Percentiles rank a stretch among this genome's conserved stretches.
phyloP scores from a whole-genome alignment of 805 yeast species.

The Kurtzmaniella cleridarum region DNA sequence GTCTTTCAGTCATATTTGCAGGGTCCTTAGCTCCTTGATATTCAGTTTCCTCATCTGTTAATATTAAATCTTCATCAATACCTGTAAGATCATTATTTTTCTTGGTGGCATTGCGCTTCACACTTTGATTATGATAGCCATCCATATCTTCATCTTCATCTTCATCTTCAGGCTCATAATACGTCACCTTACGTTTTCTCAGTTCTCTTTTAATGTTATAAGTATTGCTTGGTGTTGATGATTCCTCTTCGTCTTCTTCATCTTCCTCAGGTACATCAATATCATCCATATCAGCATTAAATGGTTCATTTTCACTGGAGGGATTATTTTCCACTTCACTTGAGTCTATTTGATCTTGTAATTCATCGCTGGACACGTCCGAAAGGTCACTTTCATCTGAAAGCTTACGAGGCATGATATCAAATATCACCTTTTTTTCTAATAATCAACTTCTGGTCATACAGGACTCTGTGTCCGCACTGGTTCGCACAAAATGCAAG shows the following conservation, averaged over 20 bases:
- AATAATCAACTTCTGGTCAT: not conserved
- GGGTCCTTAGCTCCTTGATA: constrained; percentile 37
- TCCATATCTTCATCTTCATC: constrained; percentile 22
- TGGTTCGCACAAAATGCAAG: too few species aligned
- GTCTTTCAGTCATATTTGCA: constrained; percentile 52
- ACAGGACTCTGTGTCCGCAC: not conserved
- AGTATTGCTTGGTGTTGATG: not conserved
- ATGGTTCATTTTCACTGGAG: constrained; percentile 21
- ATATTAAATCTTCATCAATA: constrained; percentile 28
- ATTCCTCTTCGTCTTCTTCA: constrained; percentile 15
- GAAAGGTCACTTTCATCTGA: not conserved
- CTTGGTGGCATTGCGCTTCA: constrained; percentile 16
- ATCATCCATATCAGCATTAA: constrained; percentile 17
- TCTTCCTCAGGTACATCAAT: constrained; percentile 35
- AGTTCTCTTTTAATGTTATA: constrained; percentile 15
- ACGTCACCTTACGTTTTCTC: constrained; percentile 32
- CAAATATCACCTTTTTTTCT: not conserved
- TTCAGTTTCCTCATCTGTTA: constrained; percentile 40
- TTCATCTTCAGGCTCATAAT: constrained; percentile 32
- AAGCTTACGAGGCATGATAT: not conserved
- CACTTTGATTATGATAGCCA: constrained; percentile 5
- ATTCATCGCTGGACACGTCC: not conserved
- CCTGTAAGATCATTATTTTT: constrained; percentile 10
- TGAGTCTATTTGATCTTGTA: not conserved
- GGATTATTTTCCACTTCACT: constrained; percentile 13